Evolutionary conservation across 441 rosid species (phyloP).

Genomic region (Heliophila coronopifolia): DNA sequence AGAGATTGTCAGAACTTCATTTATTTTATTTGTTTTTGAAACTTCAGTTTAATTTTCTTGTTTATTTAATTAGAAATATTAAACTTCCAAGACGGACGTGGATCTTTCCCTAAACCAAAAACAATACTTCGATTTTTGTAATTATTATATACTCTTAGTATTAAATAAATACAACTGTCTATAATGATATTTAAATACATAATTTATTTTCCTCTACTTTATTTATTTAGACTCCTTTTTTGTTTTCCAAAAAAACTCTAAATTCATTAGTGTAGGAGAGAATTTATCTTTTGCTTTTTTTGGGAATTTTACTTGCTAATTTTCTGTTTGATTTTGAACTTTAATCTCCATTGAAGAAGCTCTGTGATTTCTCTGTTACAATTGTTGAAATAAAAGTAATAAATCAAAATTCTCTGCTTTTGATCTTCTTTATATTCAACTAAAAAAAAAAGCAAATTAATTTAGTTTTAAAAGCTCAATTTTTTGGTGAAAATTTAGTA

Average conservation of each 20-base stretch:
- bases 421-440: constrained; percentile 29
- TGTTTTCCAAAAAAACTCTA: constrained; percentile 58
- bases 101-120: constrained; percentile 85
- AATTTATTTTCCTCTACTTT: constrained; percentile 28
- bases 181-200: constrained; percentile 41
- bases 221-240: constrained; percentile 30
- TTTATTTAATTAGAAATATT: constrained; percentile 31
- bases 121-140: constrained; percentile 68
- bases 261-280: constrained; percentile 39
- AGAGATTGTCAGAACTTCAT: constrained; percentile 60
- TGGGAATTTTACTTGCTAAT: constrained; percentile 14
- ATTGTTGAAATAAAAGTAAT: constrained; percentile 28
- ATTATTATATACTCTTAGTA: constrained; percentile 61
- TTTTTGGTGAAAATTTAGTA: constrained; percentile 21
- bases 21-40: constrained; percentile 47
- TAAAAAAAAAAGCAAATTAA: constrained; percentile 28
- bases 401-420: constrained; percentile 17
- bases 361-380: constrained; percentile 30
- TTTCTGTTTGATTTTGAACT: constrained; percentile 12
- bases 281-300: constrained; percentile 37
- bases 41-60: constrained; percentile 39
- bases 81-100: constrained; percentile 78
- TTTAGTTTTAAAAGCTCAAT: constrained; percentile 4
- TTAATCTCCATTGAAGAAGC: constrained; percentile 29
- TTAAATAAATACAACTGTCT: constrained; percentile 35